Conservation (phyloP, 2,329 filamentous ascomycete genomes). For the Claviceps purpurea region DNA sequence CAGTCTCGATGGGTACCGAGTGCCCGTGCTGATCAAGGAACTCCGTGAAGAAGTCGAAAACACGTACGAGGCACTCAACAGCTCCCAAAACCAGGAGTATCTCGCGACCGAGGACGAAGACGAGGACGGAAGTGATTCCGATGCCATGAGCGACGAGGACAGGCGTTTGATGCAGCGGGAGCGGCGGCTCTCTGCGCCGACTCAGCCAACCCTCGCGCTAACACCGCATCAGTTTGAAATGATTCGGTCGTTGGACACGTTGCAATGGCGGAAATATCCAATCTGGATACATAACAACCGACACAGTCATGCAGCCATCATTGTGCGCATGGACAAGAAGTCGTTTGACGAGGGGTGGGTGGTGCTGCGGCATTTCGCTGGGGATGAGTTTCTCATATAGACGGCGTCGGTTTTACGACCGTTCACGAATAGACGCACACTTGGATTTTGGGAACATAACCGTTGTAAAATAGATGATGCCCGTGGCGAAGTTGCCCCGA, state of each 20-base stretch:
- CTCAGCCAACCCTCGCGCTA: constrained; percentile 62
- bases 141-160: constrained; percentile 25
- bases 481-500: no score
- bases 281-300: constrained; percentile 63
- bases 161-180: constrained; percentile 27
- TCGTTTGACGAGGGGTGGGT: constrained; percentile 62
- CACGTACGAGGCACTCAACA: constrained; percentile 61
- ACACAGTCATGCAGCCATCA: constrained; percentile 86
- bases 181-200: constrained; percentile 26
- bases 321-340: constrained; percentile 57
- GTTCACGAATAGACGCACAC: no score
- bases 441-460: no score
- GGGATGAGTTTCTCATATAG: constrained; percentile 49
- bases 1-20: constrained; percentile 55
- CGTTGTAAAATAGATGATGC: no score
- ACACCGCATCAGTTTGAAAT: constrained; percentile 73
- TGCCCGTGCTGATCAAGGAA: constrained; percentile 63
- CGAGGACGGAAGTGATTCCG: constrained; percentile 33
- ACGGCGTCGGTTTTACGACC: not conserved
- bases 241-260: constrained; percentile 60
- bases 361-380: constrained; percentile 70
- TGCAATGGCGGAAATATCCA: constrained; percentile 51
- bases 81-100: constrained; percentile 56
- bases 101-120: constrained; percentile 43
- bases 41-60: constrained; percentile 66